Evolutionary conservation across 805 yeast species (phyloP).

Genomic region (Myxozyma vanderwaltii): DNA sequence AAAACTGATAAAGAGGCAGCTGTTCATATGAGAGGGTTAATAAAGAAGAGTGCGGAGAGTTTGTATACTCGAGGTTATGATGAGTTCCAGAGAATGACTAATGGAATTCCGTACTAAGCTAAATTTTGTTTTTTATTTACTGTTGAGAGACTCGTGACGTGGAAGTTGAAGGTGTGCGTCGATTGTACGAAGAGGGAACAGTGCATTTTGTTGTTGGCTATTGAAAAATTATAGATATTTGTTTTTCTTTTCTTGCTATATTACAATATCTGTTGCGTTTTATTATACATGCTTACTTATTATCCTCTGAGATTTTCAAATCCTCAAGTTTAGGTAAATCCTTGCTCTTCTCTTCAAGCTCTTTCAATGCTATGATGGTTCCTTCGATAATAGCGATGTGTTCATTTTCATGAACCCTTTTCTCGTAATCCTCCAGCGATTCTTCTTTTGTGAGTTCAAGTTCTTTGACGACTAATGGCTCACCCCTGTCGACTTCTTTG

Average conservation of each 20-base stretch:
- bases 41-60: conserved; percentile 81
- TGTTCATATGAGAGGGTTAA: conserved; percentile 67
- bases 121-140: not conserved
- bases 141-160: not conserved
- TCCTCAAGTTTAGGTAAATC: not conserved
- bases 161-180: not conserved
- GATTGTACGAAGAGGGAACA: not conserved
- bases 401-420: conserved; percentile 78
- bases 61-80: conserved; percentile 92
- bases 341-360: conserved; percentile 7
- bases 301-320: not conserved
- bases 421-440: conserved; percentile 75
- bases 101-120: conserved; percentile 81
- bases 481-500: conserved; percentile 91
- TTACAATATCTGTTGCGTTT: not conserved
- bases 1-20: conserved; percentile 88
- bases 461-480: conserved; percentile 82
- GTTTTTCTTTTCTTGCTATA: not conserved
- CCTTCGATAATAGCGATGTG: conserved; percentile 95
- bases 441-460: conserved; percentile 72
- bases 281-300: not conserved
- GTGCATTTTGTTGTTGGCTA: not conserved
- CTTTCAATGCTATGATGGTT: conserved; percentile 59
- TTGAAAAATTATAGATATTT: not conserved
- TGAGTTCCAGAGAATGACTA: conserved; percentile 93